Evolutionary conservation across 2,329 filamentous ascomycete genomes (phyloP).

Genomic region (Penicillium sp.): DNA sequence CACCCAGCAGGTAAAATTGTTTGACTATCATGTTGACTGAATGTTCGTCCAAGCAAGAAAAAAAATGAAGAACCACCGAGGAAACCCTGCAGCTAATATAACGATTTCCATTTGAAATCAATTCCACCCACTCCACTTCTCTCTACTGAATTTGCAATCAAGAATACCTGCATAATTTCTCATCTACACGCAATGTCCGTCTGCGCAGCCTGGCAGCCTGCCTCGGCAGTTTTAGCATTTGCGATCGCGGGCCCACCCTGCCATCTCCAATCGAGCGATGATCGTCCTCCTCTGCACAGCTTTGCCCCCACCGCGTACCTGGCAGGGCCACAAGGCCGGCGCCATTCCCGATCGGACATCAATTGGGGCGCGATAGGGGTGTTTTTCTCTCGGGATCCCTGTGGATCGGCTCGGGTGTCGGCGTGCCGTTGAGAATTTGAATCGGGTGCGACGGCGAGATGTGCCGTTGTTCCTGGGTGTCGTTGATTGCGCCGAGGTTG

Average conservation of each 20-base stretch:
- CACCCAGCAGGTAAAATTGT: slow-evolving; percentile 25
- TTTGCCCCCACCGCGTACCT: not conserved
- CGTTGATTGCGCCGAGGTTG: not conserved
- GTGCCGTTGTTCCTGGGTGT: not conserved
- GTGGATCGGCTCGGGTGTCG: slow-evolving; percentile 14
- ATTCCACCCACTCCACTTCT: not conserved
- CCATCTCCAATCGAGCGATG: slow-evolving; percentile 3
- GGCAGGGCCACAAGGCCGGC: not conserved
- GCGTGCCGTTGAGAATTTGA: not conserved
- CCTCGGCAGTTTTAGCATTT: slow-evolving; percentile 18
- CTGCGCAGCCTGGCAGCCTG: slow-evolving; percentile 5
- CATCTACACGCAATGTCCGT: not conserved
- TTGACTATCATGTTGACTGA: slow-evolving; percentile 19
- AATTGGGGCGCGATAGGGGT: not conserved
- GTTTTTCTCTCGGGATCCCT: slow-evolving; percentile 8
- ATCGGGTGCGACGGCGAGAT: not conserved
- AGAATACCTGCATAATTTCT: not conserved
- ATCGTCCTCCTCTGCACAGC: slow-evolving; percentile 2
- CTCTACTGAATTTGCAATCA: not conserved
- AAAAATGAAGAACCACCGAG: not conserved
- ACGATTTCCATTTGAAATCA: not conserved
- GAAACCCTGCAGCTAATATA: not conserved
- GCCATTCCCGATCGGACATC: not conserved
- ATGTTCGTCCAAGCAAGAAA: not conserved
- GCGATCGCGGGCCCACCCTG: slow-evolving; percentile 4